These are phyloP conservation scores for Gonium pectorale DNA, from an alignment of 139 green algal species.

Conservation along the genomic window DNA sequence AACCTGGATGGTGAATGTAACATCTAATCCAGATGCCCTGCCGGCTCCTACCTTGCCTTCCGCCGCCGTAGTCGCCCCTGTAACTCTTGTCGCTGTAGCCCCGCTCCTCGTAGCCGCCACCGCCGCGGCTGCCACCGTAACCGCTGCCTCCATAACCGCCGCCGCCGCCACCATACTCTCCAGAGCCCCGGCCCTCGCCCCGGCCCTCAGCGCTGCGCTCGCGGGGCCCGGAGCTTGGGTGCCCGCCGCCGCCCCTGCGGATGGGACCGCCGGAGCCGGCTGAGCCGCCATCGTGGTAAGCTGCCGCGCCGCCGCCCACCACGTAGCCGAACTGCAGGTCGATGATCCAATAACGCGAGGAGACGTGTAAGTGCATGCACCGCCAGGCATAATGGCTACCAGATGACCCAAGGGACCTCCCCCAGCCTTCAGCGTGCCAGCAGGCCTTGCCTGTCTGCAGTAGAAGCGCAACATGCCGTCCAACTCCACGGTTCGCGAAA, in stretches of 20 bases:
- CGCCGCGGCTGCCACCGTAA: constrained; percentile 1
- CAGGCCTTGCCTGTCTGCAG: too few relatives aligned
- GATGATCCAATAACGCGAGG: neutral
- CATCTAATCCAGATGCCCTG: too few relatives aligned
- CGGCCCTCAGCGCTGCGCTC: constrained; percentile 8
- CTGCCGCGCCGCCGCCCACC: neutral
- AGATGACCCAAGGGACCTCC: too few relatives aligned
- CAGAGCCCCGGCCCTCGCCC: neutral
- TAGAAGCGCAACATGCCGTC: too few relatives aligned
- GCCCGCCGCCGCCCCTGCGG: constrained; percentile 19
- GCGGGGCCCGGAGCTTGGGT: neutral
- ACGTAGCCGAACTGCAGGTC: constrained; percentile 24
- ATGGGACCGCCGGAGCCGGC: constrained; percentile 39
- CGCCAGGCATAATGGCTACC: too few relatives aligned
- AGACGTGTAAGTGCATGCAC: too few relatives aligned
- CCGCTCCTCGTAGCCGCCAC: constrained; percentile 26
- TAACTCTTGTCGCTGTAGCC: constrained; percentile 22
- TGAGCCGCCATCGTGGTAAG: constrained; percentile 16
- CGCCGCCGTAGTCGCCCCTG: constrained; percentile 18
- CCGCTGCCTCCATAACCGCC: constrained; percentile 24
- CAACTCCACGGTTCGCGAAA: too few relatives aligned
- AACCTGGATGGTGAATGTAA: too few relatives aligned
- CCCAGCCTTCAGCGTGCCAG: too few relatives aligned
- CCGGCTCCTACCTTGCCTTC: neutral
- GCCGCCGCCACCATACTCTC: neutral